Base-by-base conservation (phyloP, 2,329 filamentous ascomycete species). In the Colletotrichum incanum region DNA sequence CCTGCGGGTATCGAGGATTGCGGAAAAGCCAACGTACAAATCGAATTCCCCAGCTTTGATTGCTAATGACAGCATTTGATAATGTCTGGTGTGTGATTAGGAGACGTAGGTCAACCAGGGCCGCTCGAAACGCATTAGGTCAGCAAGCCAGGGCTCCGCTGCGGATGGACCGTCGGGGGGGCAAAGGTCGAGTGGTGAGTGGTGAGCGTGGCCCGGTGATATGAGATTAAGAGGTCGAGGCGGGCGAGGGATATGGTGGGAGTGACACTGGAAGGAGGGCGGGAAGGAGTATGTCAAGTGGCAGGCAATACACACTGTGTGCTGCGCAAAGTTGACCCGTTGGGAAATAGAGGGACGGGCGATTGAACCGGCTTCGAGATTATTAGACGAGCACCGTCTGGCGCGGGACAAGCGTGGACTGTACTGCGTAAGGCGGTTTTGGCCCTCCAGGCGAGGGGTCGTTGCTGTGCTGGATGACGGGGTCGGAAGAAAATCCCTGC, bases 41-140 rank as follows among this genome's bases (percentile, higher is more conserved):
- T 55, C 54, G 49, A 64, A 45, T 54, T 64, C 41, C 71, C 39
- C 61, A 67, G 61, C 62, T 74, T 73, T 77, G 76, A 75, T 77
- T 80, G 77, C 77, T 75, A 76, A 79, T 80, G 77, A 76, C 77
- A 77, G 71, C 75, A 76, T 76, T 77, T 76, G 76, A 76, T 75
- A 75, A 73, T 74, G 75, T 70, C 74, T 72, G 59, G 73, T 77
- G 71, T 77, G 77, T 77, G 79, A 73, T 77, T 77, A 78, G 76
- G 77, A 79, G 77, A 76, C 76, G 74, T 76, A 73, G 67, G 67
- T 72, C 47, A 69, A 72, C 73, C 66, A 75, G 77, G 76, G 77
- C 77, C 72, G 60, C 67, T 68, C 58, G 66, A 64, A 63, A 58
- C 55, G 45, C 23, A 71, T 78, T 78, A 77, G 65, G 63, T 78